Evolutionary conservation across 2,329 filamentous ascomycete genomes (phyloP).

Genomic region (Colletotrichum sojae): DNA sequence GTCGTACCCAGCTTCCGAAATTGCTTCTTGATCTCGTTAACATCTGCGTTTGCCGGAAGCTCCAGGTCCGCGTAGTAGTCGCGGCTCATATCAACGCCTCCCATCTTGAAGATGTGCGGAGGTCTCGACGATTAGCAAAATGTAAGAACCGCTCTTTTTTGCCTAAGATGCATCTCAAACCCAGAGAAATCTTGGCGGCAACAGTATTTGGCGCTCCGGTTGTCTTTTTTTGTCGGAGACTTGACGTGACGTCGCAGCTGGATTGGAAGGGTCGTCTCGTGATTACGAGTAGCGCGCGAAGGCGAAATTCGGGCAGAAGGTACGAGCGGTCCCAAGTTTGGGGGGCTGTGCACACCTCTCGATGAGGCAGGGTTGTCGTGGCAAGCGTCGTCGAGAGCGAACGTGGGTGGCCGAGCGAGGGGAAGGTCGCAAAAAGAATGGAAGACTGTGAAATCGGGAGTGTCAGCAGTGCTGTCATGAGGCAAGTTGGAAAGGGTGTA

Average conservation of each 20-base stretch:
- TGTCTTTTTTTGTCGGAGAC: too few species aligned
- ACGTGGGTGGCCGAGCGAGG: constrained; percentile 7
- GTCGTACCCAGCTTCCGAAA: constrained; percentile 82
- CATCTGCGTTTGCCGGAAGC: constrained; percentile 75
- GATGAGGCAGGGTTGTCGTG: background rate
- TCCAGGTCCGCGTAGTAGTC: constrained; percentile 92
- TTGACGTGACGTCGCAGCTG: too few species aligned
- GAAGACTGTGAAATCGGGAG: constrained; percentile 3
- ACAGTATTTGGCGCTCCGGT: too few species aligned
- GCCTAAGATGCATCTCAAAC: constrained; percentile 25
- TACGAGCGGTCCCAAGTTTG: constrained; percentile 3
- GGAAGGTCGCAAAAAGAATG: constrained; percentile 19
- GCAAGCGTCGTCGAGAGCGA: constrained; percentile 9
- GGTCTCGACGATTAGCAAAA: constrained; percentile 12
- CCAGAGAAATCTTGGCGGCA: background rate
- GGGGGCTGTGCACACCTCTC: background rate
- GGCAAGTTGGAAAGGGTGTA: constrained; percentile 19
- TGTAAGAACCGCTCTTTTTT: constrained; percentile 3
- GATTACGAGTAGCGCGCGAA: too few species aligned
- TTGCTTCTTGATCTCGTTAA: constrained; percentile 86
- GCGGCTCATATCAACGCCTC: constrained; percentile 75
- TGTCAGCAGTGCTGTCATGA: constrained; percentile 34
- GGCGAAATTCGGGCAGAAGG: background rate
- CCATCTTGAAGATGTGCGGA: constrained; percentile 65
- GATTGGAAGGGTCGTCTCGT: too few species aligned